Evolutionary conservation across 1,284 basidiomycete species (phyloP), one percentile per base, ranked within the genome.

Genomic region (Gymnopus androsaceus): DNA sequence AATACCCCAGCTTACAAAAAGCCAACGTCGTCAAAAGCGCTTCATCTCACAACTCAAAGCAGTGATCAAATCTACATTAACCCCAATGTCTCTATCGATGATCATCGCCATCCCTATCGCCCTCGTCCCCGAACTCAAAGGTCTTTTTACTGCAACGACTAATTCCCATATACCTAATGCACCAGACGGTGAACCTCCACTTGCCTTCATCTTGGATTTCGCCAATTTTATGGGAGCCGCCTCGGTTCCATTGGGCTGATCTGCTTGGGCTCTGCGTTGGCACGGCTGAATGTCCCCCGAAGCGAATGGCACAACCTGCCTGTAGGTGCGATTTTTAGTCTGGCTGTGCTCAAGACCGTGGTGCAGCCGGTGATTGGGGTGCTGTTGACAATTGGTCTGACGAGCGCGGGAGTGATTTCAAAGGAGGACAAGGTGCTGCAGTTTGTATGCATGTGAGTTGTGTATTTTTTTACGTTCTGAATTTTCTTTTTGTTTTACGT

Each of bases 101-200:
- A 66, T 88, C 49, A n/a, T 82, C n/a, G 75, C 85, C 1, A 80
- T 94, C 51, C 73, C 83, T 30, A 82, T 88, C 60, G 82, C 90
- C 0, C 74, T 93, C 4, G 70, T 92, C 1, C 79, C 78, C 1
- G 77, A 79, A 0, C 76, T 94, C 55, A 92, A 92, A 66, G 88
- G 83, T 0, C 76, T 94, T 5, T 90, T 94, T 61, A 75, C 86
- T 0, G 57, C 72, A 7, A 76, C 85, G 1, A 70, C 79, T 0
- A 77, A 76, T 1, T 75, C 71, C 0, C 68, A 77, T 30, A 84
- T 89, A 44, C 81, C 83, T 0, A 69, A 76, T 27, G 88, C 85
- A 0, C 91, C 91, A 0, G 90, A 93, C 62, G 88, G 87, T 0
- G 79, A 83, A 57, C 89, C 90, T 1, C 90, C 90, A 0, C 77